Evolutionary conservation across 371 early-diverging fungal genomes (phyloP), one percentile per base, ranked within the genome.

Genomic region (Entomophthora muscae): DNA sequence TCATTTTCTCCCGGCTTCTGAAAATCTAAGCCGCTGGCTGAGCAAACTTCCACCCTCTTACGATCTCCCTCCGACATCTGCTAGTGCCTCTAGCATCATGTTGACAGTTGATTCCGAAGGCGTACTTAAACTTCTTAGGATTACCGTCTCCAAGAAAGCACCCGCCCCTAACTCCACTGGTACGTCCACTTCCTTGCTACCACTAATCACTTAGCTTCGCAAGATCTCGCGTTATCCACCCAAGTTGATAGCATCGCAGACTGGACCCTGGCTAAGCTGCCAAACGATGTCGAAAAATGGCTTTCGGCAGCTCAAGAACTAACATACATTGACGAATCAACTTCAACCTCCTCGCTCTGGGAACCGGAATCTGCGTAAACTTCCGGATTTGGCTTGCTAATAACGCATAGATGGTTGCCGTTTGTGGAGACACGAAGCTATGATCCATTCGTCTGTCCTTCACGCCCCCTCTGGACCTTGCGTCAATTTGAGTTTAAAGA

Each of bases 401-500:
- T 26, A 13, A 12, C 7, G 7, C 22, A 24, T 61, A 61, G 61
- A 5, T 61, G 61, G 61, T 51, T 61, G 24, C 61, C 61, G 10
- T 33, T 32, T 26, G 42, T 61, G 12, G 61, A 61, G 27, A 61
- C 61, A 23, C 17, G 27, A 13, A 61, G n/a, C 42, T 61, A 32
- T 1, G 27, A 61, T 61, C 21, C 33, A 2, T 61, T 32, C 22
- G 27, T 42, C 17, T 61, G 42, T 12, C 42, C 42, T 21, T 33
- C 32, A 26, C 32, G 61, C 17, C 61, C 61, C 7, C 42, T 61
- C 21, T 61, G 61, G 61, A 24, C 42, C 7, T 27, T 61, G 7
- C 21, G n/a, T 51, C 61, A 61, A 42, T 61, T 61, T 24, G 61
- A 61, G 7, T 61, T 61, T 51, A 61, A 32, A 22, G n/a, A 13